Evolutionary conservation across 129 eudicot species (phyloP).

Genomic region (Arctium minus): DNA sequence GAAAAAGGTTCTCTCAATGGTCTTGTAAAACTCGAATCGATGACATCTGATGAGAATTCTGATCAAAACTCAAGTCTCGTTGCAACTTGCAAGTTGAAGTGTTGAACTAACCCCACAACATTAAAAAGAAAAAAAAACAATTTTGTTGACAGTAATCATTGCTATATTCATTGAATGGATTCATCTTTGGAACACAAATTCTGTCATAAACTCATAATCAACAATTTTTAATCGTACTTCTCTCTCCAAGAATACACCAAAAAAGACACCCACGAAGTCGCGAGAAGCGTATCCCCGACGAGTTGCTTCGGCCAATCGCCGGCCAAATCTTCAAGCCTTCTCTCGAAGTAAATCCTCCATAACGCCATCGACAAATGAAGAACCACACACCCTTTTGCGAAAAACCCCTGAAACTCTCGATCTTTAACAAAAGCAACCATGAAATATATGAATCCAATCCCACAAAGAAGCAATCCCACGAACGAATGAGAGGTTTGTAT

Average conservation of each 20-base stretch:
- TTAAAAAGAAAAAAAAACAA: neutral
- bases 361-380: conserved; percentile 67
- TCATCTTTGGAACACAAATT: neutral
- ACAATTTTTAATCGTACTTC: conserved; percentile 42
- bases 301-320: conserved; percentile 67
- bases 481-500: conserved; percentile 62
- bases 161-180: neutral
- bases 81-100: too few species aligned
- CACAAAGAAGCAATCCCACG: conserved; percentile 59
- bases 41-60: too few species aligned
- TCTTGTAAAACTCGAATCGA: too few species aligned
- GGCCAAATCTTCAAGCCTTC: conserved; percentile 65
- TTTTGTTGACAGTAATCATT: neutral
- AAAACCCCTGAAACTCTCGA: conserved; percentile 66
- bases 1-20: too few species aligned
- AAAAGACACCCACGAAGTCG: conserved; percentile 74
- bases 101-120: too few species aligned
- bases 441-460: conserved; percentile 56
- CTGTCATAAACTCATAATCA: neutral
- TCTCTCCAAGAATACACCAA: conserved; percentile 73
- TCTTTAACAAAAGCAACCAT: conserved; percentile 83
- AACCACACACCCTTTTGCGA: conserved; percentile 71
- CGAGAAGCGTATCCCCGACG: conserved; percentile 55
- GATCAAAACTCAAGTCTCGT: too few species aligned
- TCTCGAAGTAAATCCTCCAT: conserved; percentile 65